Percentiles rank a stretch among this genome's conserved stretches.
These are phyloP conservation scores for Tritrichomonas musculus DNA, from an alignment of 208 protist species.

Conservation along the genomic window DNA sequence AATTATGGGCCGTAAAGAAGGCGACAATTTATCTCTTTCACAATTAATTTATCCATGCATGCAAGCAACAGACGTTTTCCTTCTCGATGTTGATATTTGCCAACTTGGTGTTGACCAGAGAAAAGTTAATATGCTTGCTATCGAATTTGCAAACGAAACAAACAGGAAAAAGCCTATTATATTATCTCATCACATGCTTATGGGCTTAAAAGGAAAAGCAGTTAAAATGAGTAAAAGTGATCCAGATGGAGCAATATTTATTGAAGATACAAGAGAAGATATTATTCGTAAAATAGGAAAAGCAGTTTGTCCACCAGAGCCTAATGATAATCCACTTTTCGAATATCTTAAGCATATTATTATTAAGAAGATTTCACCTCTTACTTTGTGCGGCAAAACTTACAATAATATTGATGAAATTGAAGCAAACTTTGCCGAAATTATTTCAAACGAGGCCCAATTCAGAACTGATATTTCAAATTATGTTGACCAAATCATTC, in stretches of 20 bases:
- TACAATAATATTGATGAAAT: not conserved
- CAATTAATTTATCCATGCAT: slow-evolving; percentile 98
- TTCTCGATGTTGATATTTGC: slow-evolving; percentile 94
- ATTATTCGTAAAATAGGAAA: slow-evolving; percentile 82
- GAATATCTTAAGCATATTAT: slow-evolving; percentile 36
- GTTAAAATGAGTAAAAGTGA: slow-evolving; percentile 96
- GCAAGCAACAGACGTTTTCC: slow-evolving; percentile 91
- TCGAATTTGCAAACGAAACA: slow-evolving; percentile 84
- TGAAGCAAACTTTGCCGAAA: not conserved
- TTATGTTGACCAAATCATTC: not conserved
- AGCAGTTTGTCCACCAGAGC: slow-evolving; percentile 41
- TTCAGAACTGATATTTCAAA: not conserved
- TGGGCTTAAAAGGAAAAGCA: slow-evolving; percentile 45
- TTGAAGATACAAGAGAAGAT: slow-evolving; percentile 89
- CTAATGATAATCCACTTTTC: not conserved
- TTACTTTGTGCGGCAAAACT: not conserved
- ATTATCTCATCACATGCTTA: slow-evolving; percentile 75
- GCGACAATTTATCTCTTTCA: slow-evolving; percentile 77
- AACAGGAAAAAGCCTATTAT: slow-evolving; percentile 71
- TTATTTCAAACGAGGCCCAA: not conserved
- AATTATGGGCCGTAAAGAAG: slow-evolving; percentile 95
- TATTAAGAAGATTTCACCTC: not conserved
- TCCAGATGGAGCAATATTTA: slow-evolving; percentile 96
- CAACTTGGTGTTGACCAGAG: slow-evolving; percentile 98
- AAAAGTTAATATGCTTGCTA: slow-evolving; percentile 99